Evolutionary conservation across 352 stramenopile genomes (phyloP).

Genomic region (Phytophthora pisi): DNA sequence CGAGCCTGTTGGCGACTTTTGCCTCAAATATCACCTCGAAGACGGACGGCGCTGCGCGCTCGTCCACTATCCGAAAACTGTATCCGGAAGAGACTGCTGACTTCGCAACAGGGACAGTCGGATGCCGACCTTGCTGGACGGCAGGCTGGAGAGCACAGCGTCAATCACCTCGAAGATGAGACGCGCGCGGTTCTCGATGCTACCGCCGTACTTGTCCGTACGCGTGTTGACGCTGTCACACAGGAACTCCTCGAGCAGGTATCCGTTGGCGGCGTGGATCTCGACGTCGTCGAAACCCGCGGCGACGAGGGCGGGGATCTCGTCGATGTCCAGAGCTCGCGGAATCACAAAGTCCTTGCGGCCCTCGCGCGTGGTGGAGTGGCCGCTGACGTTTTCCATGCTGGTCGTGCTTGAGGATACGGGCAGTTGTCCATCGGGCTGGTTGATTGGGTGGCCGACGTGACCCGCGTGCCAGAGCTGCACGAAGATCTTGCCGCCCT

Average conservation of each 20-base stretch:
- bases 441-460: slow-evolving; percentile 60
- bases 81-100: no score
- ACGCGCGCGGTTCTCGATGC: background rate
- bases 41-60: no score
- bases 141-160: background rate
- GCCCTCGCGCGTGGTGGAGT: slow-evolving; percentile 42
- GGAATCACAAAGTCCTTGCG: slow-evolving; percentile 21
- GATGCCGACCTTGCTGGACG: slow-evolving; percentile 19
- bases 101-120: no score
- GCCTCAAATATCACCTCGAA: no score
- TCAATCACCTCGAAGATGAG: background rate
- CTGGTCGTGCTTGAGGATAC: slow-evolving; percentile 50
- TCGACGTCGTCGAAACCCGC: slow-evolving; percentile 62
- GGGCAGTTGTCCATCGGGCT: slow-evolving; percentile 50
- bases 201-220: background rate
- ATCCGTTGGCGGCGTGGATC: slow-evolving; percentile 89
- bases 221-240: background rate
- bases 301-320: slow-evolving; percentile 29
- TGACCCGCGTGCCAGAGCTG: slow-evolving; percentile 88
- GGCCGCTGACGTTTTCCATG: slow-evolving; percentile 73
- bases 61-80: no score
- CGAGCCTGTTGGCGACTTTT: no score
- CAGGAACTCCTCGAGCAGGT: slow-evolving; percentile 45
- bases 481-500: slow-evolving; percentile 35
- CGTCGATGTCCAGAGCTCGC: slow-evolving; percentile 12